Evolutionary conservation across 106 monocot genomes (phyloP), one percentile per base, ranked within the genome.

Genomic region (Apostasia ramifera): DNA sequence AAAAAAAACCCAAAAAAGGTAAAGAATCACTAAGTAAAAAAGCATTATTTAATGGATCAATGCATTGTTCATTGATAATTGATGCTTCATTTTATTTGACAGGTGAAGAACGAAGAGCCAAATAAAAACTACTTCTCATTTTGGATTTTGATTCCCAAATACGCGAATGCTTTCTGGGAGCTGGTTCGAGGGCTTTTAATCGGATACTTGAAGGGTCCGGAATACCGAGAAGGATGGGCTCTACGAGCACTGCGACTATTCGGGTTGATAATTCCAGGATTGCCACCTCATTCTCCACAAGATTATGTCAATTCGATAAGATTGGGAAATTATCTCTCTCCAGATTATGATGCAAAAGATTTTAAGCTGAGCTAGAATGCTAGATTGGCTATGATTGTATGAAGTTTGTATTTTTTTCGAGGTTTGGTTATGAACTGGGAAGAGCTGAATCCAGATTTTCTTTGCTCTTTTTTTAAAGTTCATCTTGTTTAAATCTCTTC

Each of bases 281-380:
- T 95, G 38, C 71, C 95, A 11, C 71, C 89, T 5, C 95, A 95
- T 58, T 57, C 44, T 38, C 95, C 95, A 9, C 85, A 82, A 37
- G 91, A 95, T 74, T 95, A 95, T 66, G 83, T 88, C 73, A 95
- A 95, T 66, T 76, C 80, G 47, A 82, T 77, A 1, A 82, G 89
- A 71, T 60, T 97, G 15, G 94, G 94, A 8, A 82, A 71, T 49
- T 13, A 53, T 52, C 44, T 76, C 38, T 1, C n/a, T 3, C 38
- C 7, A 12, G 67, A 45, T 14, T 9, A 56, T 56, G 56, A 56
- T n/a, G 12, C 56, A 26, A 56, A 11, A 4, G 56, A 56, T 0
- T 14, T 26, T 14, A 56, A 56, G 56, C 8, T 26, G 0, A 26
- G 26, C 26, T 26, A 26, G 26, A 26, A 26, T 26, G 26, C 26